Base-by-base conservation (phyloP, 441 rosid genomes). In the Euphorbia schlechtendalii region DNA sequence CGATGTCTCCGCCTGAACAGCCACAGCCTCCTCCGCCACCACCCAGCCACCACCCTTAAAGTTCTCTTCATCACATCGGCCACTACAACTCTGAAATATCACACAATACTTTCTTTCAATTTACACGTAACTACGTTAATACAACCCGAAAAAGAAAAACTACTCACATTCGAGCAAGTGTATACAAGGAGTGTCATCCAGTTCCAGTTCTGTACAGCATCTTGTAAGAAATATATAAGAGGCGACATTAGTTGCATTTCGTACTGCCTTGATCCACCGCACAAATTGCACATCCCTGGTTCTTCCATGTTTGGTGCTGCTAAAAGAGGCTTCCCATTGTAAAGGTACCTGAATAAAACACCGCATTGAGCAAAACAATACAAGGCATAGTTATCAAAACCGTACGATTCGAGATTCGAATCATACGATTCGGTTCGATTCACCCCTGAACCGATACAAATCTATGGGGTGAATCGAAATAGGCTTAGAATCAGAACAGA, bases 201-300 rank as follows among this genome's bases (percentile, higher is more conserved):
- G 66, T 88, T 81, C 97, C 97, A 90, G 34, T 79, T 81, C 61
- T 86, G 86, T 56, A 93, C 61, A 65, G 77, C 87, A 69, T 88
- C 89, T 58, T 80, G 91, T 43, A 90, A 85, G 68, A 90, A 93
- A 77, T 76, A 88, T 71, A 90, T 82, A 32, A 90, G 52, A 0
- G 94, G 85, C 18, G 97, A 78, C 98, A 93, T 90, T 57, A 93
- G 78, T 78, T 93, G 97, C 86, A 93, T 78, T 77, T 93, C 98
- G 64, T 77, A 90, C 25, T 76, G 80, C 82, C 84, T 83, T 58
- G 74, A 76, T 65, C 82, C 71, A 68, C 86, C 81, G 56, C 98
- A 93, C 8, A 69, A 68, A 40, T 25, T 45, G 68, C 97, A 93
- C 5, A 60, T 82, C 27, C 80, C 83, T 0, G 86, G 83, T 56